Conservation (phyloP, 2,329 filamentous ascomycete species). For the Stagonosporopsis chrysanthemi region DNA sequence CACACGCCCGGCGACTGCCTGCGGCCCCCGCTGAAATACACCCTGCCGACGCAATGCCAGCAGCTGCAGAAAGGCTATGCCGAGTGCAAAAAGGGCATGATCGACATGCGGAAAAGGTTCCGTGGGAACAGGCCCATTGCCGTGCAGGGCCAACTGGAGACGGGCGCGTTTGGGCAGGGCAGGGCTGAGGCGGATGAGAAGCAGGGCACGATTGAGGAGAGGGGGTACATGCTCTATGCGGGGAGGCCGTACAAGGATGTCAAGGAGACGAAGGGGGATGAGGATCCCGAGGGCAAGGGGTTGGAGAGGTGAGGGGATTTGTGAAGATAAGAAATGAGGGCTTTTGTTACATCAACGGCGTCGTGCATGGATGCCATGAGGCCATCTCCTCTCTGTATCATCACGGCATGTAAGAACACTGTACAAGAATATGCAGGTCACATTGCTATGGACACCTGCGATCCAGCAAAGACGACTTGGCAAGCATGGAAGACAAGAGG, state of each 20-base stretch:
- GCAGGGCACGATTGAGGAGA: constrained; percentile 47
- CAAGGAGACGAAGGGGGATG: constrained; percentile 39
- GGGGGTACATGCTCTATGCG: constrained; percentile 50
- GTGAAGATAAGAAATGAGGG: not conserved
- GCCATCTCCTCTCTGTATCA: constrained; percentile 24
- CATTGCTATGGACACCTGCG: not conserved
- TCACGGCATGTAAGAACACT: constrained; percentile 19
- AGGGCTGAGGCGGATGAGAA: constrained; percentile 42
- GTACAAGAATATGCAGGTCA: not conserved
- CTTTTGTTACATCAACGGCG: constrained; percentile 21
- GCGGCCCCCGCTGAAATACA: constrained; percentile 78
- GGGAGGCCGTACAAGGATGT: constrained; percentile 43
- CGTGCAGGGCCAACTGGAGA: constrained; percentile 43
- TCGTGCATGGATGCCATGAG: constrained; percentile 7
- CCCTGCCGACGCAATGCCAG: constrained; percentile 85
- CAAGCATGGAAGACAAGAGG: not conserved
- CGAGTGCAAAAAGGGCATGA: constrained; percentile 94
- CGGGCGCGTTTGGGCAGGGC: constrained; percentile 42
- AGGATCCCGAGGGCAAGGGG: constrained; percentile 35
- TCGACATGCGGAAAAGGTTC: constrained; percentile 99
- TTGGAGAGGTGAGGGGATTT: constrained; percentile 23
- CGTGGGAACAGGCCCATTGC: constrained; percentile 87
- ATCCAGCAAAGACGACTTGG: not conserved
- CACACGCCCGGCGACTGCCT: constrained; percentile 89
- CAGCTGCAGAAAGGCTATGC: constrained; percentile 90